Evolutionary conservation across 2,329 filamentous ascomycete genomes (phyloP), one percentile per base, ranked within the genome.

Genomic region (Ophiosphaerella herpotricha): DNA sequence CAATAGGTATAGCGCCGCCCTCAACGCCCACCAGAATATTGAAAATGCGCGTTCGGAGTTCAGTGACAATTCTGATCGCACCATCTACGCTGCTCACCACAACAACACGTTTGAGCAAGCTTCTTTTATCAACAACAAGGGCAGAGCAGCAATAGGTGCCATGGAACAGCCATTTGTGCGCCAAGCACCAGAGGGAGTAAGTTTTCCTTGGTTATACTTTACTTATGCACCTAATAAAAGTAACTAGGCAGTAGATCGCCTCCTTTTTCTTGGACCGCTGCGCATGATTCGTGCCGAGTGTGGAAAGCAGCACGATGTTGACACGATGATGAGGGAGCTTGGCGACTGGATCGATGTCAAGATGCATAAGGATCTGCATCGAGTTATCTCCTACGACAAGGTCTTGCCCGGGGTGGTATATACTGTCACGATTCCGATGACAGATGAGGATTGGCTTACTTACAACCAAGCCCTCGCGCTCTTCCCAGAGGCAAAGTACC

Each of bases 341-440:
- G n/a, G 13, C 2, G 37, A 13, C 9, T 48, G 45, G 45, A 23
- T 63, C 5, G 51, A 60, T 7, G 33, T 8, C 4, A 14, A 48
- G 39, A 60, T 61, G 54, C 43, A 48, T 1, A 46, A 50, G 2
- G 34, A 42, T 2, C 38, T 57, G 3, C 44, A 48, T 2, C 52
- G 35, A 2, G 39, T 54, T 7, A 14, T 36, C 11, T 38, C 52
- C 5, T 39, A 14, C 2, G 55, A 62, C 39, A 35, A 40, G 4
- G 29, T 58, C 39, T 34, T 63, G 7, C 45, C 53, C 7, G 39
- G 39, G 6, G 24, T 60, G 9, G 46, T 58, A 7, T 57, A 61
- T 29, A 38, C 46, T n/a, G 38, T 60, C 16, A 24, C 33, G 3
- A 52, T 60, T 11, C 51, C 45, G 5, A 61, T 63, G 52, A 48